Evolutionary conservation across 2,329 filamentous ascomycete species (phyloP), one percentile per base, ranked within the genome.

Genomic region (Pseudogymnoascus sp.): DNA sequence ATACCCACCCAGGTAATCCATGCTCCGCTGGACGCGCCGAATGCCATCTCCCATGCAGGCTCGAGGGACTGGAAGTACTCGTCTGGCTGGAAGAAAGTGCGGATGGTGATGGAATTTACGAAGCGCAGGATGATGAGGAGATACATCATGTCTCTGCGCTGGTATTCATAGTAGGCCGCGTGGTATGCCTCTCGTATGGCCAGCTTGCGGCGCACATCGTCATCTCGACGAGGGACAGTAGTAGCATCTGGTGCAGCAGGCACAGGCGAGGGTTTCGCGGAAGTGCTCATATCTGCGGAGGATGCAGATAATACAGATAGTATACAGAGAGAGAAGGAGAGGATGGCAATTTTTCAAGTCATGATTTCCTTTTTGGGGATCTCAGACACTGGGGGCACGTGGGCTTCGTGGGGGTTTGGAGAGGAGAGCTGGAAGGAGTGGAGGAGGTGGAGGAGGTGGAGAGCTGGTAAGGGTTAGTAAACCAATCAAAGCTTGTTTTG

Each of bases 41-140:
- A 97, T 2, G 89, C 89, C 61, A 94, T 81, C 69, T 86, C 80
- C 92, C 93, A 97, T 67, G 94, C 94, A 60, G 94, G 93, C 77
- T 99, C 94, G 47, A 97, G 83, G 1, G 92, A 89, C 72, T 99
- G 94, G 71, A 94, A 99, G 78, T 90, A 97, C 75, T 99, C 94
- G 77, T 99, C 94, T 29, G 94, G 94, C 74, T 99, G 94, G 77
- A 99, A 99, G 74, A 97, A 99, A 17, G 94, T 97, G 66, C 84
- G 80, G 62, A 95, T 79, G 64, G 81, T 84, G 68, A 94, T 79
- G 33, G 91, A 86, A 76, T 96, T 96, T 72, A 89, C 73, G 66
- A 93, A 81, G 61, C 94, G 90, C 65, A 96, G 82, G 40, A 84
- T 79, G 66, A 97, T 67, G 58, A 84, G 64, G 3, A 69, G 13